These are phyloP conservation scores for Paecilomyces sp. DNA, from an alignment of 2,329 filamentous ascomycete species.

Conservation along the genomic window DNA sequence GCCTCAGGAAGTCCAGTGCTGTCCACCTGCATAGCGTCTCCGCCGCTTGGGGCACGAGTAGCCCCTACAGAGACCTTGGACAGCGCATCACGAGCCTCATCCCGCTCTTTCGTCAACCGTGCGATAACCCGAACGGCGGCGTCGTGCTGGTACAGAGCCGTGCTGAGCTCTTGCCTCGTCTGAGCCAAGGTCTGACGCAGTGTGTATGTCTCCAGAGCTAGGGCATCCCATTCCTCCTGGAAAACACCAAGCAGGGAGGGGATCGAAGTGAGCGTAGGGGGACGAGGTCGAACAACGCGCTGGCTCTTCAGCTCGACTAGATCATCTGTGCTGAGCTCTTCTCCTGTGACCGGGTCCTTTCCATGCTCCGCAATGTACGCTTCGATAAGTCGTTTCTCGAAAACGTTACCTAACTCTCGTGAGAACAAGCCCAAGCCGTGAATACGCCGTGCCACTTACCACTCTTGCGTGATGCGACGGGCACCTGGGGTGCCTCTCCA, in stretches of 20 bases:
- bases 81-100: conserved; percentile 84
- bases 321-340: conserved; percentile 76
- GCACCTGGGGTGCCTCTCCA: conserved; percentile 89
- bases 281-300: conserved; percentile 77
- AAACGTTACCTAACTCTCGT: conserved; percentile 63
- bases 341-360: conserved; percentile 83
- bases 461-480: conserved; percentile 90
- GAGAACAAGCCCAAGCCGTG: conserved; percentile 17
- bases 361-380: conserved; percentile 90
- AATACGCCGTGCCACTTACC: conserved; percentile 48
- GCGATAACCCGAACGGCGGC: conserved; percentile 94
- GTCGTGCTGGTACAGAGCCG: conserved; percentile 93
- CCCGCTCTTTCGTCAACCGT: conserved; percentile 78
- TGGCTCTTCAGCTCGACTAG: conserved; percentile 80
- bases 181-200: conserved; percentile 82
- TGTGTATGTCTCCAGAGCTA: conserved; percentile 86
- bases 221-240: conserved; percentile 96
- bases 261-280: conserved; percentile 91
- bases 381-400: conserved; percentile 91
- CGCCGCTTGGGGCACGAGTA: conserved; percentile 44
- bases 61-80: conserved; percentile 73
- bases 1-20: conserved; percentile 66
- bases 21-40: conserved; percentile 92
- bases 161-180: conserved; percentile 87
- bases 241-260: conserved; percentile 89